phyloP scores from a whole-genome alignment of 139 green algal species.

The Tetradesmus lagerheimii region DNA sequence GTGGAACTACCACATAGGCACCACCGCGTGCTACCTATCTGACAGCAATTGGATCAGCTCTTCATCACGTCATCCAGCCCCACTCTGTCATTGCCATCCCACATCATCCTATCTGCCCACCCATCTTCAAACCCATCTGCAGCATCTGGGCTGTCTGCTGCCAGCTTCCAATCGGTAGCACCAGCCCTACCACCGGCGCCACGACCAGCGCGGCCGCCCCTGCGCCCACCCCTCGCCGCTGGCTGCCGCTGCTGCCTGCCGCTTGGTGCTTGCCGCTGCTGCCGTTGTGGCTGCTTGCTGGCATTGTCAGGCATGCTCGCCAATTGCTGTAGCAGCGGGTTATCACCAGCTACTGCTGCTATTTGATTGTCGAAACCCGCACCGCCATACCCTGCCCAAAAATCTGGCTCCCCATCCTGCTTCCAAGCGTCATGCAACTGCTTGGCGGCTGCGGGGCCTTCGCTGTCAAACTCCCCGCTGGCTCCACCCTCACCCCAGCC shows the following conservation, averaged over 20 bases:
- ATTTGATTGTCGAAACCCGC: not conserved
- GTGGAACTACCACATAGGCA: too few species aligned
- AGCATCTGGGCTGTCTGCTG: not conserved
- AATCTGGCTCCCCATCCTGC: not conserved
- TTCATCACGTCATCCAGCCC: conserved; percentile 20
- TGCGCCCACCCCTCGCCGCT: not conserved
- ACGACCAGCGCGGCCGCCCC: not conserved
- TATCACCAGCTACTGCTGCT: not conserved
- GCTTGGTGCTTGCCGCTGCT: not conserved
- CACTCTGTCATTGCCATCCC: conserved; percentile 1
- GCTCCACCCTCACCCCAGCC: not conserved
- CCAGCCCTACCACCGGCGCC: not conserved
- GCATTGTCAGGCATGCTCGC: not conserved
- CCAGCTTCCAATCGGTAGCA: not conserved
- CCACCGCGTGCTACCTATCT: too few species aligned
- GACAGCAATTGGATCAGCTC: not conserved
- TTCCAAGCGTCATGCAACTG: not conserved
- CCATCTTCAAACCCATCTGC: conserved; percentile 19
- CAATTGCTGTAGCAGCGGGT: not conserved
- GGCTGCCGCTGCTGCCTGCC: conserved; percentile 5
- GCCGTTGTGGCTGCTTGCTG: not conserved
- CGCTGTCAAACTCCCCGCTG: not conserved
- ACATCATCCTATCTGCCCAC: conserved; percentile 23
- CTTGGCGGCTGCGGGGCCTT: not conserved
- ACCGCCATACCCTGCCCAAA: not conserved